Evolutionary conservation across 2,329 filamentous ascomycete species (phyloP).

Genomic region (Aphanocladium album): DNA sequence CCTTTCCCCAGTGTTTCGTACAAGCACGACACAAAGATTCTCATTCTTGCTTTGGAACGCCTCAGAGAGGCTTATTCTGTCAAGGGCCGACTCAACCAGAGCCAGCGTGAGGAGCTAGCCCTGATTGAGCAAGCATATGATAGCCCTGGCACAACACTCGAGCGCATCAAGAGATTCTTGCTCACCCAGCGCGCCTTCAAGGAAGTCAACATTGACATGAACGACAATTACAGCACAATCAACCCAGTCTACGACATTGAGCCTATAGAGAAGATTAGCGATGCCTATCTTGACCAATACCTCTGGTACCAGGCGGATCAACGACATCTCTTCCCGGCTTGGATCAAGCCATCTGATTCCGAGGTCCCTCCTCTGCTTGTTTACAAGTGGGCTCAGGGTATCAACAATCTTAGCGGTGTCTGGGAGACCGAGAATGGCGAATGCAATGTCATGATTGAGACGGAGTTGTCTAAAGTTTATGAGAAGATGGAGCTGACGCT

Average conservation of each 20-base stretch:
- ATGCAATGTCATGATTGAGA: slow-evolving; percentile 98
- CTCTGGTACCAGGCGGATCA: slow-evolving; percentile 99
- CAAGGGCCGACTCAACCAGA: slow-evolving; percentile 94
- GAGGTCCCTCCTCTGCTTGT: slow-evolving; percentile 91
- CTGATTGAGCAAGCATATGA: slow-evolving; percentile 98
- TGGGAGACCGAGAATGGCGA: slow-evolving; percentile 94
- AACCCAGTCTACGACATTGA: slow-evolving; percentile 99
- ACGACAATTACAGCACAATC: slow-evolving; percentile 98
- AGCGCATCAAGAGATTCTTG: slow-evolving; percentile 95
- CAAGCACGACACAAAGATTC: slow-evolving; percentile 98
- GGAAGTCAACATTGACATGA: slow-evolving; percentile 99
- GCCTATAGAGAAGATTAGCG: slow-evolving; percentile 98
- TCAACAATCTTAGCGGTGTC: slow-evolving; percentile 94
- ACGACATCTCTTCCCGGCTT: slow-evolving; percentile 91
- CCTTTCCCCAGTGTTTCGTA: slow-evolving; percentile 98
- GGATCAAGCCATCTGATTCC: slow-evolving; percentile 98
- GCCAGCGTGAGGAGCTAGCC: slow-evolving; percentile 91
- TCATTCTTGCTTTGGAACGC: slow-evolving; percentile 90
- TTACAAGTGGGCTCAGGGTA: slow-evolving; percentile 99
- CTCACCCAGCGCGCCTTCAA: slow-evolving; percentile 98
- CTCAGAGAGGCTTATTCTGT: slow-evolving; percentile 95
- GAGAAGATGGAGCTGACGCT: slow-evolving; percentile 98
- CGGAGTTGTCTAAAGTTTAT: slow-evolving; percentile 96
- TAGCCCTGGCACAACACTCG: slow-evolving; percentile 90
- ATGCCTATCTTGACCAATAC: slow-evolving; percentile 97